Evolutionary conservation across 768 basidiomycete species (phyloP).

Genomic region (Lentinula boryana): DNA sequence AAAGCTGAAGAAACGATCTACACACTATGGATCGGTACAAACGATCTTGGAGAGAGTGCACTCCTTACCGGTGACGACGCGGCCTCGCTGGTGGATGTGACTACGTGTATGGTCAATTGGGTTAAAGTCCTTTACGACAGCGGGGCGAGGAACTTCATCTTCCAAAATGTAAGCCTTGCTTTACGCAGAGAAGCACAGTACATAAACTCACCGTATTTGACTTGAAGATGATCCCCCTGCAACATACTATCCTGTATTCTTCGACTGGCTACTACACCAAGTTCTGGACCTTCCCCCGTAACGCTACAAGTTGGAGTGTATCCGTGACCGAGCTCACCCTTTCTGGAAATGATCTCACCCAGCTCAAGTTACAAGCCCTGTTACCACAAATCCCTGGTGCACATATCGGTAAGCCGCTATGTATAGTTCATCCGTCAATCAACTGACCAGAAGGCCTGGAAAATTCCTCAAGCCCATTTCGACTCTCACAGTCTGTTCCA

Average conservation of each 20-base stretch:
- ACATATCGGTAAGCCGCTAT: constrained; percentile 33
- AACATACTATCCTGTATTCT: constrained; percentile 42
- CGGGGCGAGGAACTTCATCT: constrained; percentile 63
- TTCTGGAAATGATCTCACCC: constrained; percentile 28
- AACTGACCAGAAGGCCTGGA: neutral
- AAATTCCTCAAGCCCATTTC: constrained; percentile 25
- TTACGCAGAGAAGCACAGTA: neutral
- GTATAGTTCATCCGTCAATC: neutral
- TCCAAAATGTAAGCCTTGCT: constrained; percentile 52
- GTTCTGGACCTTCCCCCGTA: constrained; percentile 46
- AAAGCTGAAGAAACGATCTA: constrained; percentile 6
- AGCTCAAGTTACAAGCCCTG: constrained; percentile 28
- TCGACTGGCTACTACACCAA: constrained; percentile 38
- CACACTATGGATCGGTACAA: constrained; percentile 6
- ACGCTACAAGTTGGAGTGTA: constrained; percentile 42
- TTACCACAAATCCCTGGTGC: constrained; percentile 28
- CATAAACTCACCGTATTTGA: neutral
- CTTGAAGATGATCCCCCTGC: constrained; percentile 52
- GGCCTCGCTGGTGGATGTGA: constrained; percentile 54
- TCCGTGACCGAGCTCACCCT: constrained; percentile 30
- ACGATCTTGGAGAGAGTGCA: constrained; percentile 38
- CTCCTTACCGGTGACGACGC: constrained; percentile 43
- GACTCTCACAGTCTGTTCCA: constrained; percentile 37
- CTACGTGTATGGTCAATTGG: constrained; percentile 55
- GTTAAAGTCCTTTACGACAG: constrained; percentile 47